Evolutionary conservation across 805 yeast genomes (phyloP).

Genomic region (Saccharomyces eubayanus): DNA sequence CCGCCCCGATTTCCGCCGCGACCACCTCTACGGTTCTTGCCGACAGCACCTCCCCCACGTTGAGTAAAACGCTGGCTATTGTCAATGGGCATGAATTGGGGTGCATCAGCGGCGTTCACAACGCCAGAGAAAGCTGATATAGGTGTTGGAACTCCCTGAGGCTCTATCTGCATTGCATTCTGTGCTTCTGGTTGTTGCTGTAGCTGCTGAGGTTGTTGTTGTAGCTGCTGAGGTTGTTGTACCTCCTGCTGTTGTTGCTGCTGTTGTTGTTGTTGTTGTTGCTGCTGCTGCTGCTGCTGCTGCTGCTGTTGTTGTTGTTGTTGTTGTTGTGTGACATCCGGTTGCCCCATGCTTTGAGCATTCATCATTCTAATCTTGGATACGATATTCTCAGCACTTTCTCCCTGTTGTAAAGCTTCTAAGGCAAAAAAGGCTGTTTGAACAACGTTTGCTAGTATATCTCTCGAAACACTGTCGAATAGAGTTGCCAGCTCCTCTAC

Average conservation of each 20-base stretch:
- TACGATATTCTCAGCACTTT: slow-evolving; percentile 25
- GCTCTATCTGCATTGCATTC: neutral
- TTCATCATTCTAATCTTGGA: slow-evolving; percentile 22
- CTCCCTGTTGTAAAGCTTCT: slow-evolving; percentile 34
- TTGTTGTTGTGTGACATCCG: slow-evolving; percentile 8
- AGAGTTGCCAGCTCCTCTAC: slow-evolving; percentile 51
- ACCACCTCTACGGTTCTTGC: slow-evolving; percentile 11
- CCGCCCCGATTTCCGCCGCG: slow-evolving; percentile 18
- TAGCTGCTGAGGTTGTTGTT: slow-evolving; percentile 6
- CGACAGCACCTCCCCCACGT: slow-evolving; percentile 14
- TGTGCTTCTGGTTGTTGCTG: slow-evolving; percentile 9
- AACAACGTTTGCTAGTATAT: slow-evolving; percentile 50
- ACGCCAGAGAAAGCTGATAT: slow-evolving; percentile 26
- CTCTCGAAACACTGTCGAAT: slow-evolving; percentile 53
- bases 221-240: slow-evolving; percentile 12
- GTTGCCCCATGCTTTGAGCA: slow-evolving; percentile 4
- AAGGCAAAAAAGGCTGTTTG: slow-evolving; percentile 52
- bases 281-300: slow-evolving; percentile 5
- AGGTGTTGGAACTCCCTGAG: slow-evolving; percentile 3
- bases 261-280: slow-evolving; percentile 9
- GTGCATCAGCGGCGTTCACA: slow-evolving; percentile 14
- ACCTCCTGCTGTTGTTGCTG: slow-evolving; percentile 14
- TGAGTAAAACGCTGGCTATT: slow-evolving; percentile 14
- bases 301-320: slow-evolving; percentile 9
- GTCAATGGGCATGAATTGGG: slow-evolving; percentile 7